A percentile compares a stretch with the other conserved stretches of the same genome.
These are phyloP conservation scores for Beauveria bassiana DNA, from an alignment of 2,329 filamentous ascomycete genomes.

Conservation along the genomic window DNA sequence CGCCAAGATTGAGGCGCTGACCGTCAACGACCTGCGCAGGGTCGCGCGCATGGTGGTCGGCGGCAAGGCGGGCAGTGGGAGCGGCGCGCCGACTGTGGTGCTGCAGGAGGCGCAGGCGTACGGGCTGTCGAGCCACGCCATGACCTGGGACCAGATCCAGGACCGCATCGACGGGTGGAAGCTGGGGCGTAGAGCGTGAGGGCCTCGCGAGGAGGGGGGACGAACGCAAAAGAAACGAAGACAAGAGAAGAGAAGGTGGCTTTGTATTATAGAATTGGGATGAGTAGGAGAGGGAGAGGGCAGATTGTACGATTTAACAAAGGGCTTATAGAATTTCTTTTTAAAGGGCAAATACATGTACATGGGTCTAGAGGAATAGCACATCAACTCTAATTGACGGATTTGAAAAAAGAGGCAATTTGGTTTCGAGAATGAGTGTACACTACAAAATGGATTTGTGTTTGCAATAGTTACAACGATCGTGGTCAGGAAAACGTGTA, in stretches of 20 bases:
- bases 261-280: neutral
- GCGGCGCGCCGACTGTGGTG: slow-evolving; percentile 86
- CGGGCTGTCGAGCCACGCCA: slow-evolving; percentile 56
- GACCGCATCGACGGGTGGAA: slow-evolving; percentile 77
- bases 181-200: slow-evolving; percentile 49
- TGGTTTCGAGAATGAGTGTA: too few species aligned
- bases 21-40: slow-evolving; percentile 68
- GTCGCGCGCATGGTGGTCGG: slow-evolving; percentile 74
- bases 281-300: neutral
- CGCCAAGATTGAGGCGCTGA: slow-evolving; percentile 71
- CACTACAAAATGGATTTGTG: too few species aligned
- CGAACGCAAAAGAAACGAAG: neutral
- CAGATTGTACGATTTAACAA: neutral
- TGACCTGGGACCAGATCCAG: slow-evolving; percentile 86
- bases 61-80: slow-evolving; percentile 75
- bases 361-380: neutral
- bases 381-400: slow-evolving; percentile 5
- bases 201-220: neutral
- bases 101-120: slow-evolving; percentile 81
- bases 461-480: too few species aligned
- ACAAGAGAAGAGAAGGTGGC: neutral
- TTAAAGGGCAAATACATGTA: neutral
- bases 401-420: neutral
- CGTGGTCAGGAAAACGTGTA: too few species aligned
- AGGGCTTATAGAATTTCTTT: neutral